Percentiles rank a stretch among this genome's conserved stretches.
Conservation (phyloP, 2,329 filamentous ascomycete genomes). For the Fusarium penzigii region DNA sequence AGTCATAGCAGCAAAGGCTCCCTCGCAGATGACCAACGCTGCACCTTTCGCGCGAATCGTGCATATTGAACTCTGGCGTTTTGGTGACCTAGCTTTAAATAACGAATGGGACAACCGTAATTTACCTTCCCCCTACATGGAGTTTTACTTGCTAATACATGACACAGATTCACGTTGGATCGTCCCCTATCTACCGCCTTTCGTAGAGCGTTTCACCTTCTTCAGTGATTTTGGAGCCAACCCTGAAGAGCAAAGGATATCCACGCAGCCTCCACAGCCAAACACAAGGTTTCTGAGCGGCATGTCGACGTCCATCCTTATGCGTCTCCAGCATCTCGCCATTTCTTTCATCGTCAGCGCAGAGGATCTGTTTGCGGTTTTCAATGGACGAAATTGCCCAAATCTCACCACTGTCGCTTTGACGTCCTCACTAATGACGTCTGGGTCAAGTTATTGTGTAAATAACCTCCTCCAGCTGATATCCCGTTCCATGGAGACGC, state of each 20-base stretch:
- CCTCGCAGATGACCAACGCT: neutral
- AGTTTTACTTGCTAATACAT: neutral
- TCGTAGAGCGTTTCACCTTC: conserved; percentile 12
- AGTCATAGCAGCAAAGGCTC: neutral
- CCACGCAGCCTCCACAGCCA: conserved; percentile 1
- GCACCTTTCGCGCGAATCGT: conserved; percentile 5
- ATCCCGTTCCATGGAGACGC: too few species aligned
- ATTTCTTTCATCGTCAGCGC: conserved; percentile 11
- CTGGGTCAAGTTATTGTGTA: neutral
- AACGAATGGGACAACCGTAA: neutral
- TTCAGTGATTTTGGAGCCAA: conserved; percentile 7
- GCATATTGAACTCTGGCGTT: conserved; percentile 16
- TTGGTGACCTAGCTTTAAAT: neutral
- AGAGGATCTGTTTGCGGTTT: neutral
- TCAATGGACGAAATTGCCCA: neutral
- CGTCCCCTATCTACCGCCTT: conserved; percentile 3
- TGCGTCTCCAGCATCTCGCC: conserved; percentile 7
- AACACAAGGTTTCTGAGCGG: conserved; percentile 3
- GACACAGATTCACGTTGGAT: conserved; percentile 1
- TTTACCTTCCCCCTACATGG: neutral
- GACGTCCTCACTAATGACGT: neutral
- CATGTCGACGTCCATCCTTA: neutral
- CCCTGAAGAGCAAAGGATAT: conserved; percentile 1
- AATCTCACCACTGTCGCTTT: conserved; percentile 4
- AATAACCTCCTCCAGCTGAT: neutral